Evolutionary conservation across 106 monocot genomes (phyloP).

Genomic region (Dioscorea dumetorum): DNA sequence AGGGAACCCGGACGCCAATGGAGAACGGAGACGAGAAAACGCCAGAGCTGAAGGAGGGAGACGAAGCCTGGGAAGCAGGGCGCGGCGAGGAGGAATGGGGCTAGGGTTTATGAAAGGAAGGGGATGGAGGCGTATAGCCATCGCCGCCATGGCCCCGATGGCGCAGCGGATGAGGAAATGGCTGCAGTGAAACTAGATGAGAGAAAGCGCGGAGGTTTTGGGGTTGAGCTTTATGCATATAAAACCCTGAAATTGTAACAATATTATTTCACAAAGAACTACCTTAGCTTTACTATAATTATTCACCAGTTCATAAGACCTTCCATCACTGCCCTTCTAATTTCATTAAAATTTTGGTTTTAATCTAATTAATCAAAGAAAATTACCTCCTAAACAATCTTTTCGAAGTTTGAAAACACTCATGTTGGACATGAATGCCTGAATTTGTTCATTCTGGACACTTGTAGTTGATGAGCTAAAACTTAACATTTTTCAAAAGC

Average conservation of each 20-base stretch:
- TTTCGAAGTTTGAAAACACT: too few relatives aligned
- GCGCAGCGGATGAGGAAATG: not conserved
- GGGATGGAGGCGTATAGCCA: conserved; percentile 4
- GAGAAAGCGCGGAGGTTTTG: not conserved
- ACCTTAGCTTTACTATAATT: too few relatives aligned
- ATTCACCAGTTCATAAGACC: too few relatives aligned
- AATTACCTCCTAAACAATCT: too few relatives aligned
- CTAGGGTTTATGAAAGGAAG: conserved; percentile 17
- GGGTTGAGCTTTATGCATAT: not conserved
- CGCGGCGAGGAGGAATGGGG: conserved; percentile 1
- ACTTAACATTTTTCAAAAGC: not conserved
- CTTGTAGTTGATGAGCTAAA: not conserved
- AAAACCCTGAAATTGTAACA: not conserved
- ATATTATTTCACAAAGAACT: too few relatives aligned
- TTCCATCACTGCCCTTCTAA: too few relatives aligned
- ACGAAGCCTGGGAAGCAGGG: not conserved
- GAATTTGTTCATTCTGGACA: too few relatives aligned
- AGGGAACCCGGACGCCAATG: not conserved
- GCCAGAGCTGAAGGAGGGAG: not conserved
- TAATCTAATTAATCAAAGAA: too few relatives aligned
- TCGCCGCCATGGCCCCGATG: conserved; percentile 26
- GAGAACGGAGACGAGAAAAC: not conserved
- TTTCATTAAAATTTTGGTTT: too few relatives aligned
- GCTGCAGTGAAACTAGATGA: not conserved
- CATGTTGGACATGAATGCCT: too few relatives aligned